These are phyloP conservation scores for Datisca glomerata DNA, from an alignment of 306 rosid species.

Conservation along the genomic window DNA sequence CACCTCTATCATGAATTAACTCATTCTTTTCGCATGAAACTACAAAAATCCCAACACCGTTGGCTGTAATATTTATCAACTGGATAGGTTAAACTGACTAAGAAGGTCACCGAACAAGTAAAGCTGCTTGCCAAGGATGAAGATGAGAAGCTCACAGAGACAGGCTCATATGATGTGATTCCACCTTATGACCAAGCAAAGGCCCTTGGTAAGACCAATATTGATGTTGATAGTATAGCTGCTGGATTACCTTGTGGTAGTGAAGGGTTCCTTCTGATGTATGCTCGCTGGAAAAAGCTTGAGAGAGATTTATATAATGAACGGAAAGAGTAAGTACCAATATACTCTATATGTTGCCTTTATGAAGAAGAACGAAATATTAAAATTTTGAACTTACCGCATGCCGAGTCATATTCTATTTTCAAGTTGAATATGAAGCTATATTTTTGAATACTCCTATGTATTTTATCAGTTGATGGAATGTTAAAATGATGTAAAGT, in stretches of 20 bases:
- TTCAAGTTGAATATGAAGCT: too few species aligned
- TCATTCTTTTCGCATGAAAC: background rate
- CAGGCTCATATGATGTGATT: constrained; percentile 52
- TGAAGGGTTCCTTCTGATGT: constrained; percentile 95
- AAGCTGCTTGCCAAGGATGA: constrained; percentile 72
- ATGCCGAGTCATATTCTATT: too few species aligned
- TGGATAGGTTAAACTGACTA: constrained; percentile 64
- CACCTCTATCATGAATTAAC: background rate
- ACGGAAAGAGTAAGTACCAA: constrained; percentile 72
- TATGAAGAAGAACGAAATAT: background rate
- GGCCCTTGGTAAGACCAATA: constrained; percentile 94
- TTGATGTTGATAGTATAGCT: constrained; percentile 90
- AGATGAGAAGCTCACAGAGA: constrained; percentile 60
- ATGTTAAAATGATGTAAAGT: background rate
- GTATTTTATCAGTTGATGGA: background rate
- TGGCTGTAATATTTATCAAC: constrained; percentile 7
- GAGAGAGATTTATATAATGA: constrained; percentile 89
- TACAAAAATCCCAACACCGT: too few species aligned
- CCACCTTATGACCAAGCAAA: constrained; percentile 97
- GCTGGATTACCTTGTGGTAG: constrained; percentile 98
- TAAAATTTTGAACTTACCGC: too few species aligned
- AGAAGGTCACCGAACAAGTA: constrained; percentile 98
- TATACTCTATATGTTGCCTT: constrained; percentile 8
- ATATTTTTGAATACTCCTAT: background rate
- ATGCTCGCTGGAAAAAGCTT: constrained; percentile 99